Evolutionary conservation across 345 rosid species (phyloP).

Genomic region (Streptanthus diversifolius): DNA sequence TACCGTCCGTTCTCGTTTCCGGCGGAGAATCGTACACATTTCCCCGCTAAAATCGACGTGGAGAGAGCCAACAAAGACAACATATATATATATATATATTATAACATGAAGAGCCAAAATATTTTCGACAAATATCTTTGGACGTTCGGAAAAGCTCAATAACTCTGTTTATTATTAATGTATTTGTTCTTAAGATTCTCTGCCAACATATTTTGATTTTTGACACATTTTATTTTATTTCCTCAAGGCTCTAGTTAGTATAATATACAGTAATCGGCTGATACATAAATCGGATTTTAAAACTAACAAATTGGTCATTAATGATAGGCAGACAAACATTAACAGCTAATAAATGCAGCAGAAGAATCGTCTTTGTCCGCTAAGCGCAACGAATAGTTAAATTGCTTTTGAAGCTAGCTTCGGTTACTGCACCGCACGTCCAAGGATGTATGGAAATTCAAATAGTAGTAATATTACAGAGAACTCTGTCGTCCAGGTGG

Average conservation of each 20-base stretch:
- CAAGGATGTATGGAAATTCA: slow-evolving; percentile 15
- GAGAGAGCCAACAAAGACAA: slow-evolving; percentile 12
- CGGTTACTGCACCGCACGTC: slow-evolving; percentile 36
- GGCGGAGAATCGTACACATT: slow-evolving; percentile 14
- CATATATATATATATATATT: neutral
- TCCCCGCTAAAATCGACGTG: slow-evolving; percentile 43
- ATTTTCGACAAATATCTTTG: neutral
- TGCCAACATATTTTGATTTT: slow-evolving; percentile 4
- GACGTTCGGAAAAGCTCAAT: slow-evolving; percentile 9
- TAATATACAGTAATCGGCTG: neutral
- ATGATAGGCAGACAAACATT: slow-evolving; percentile 13
- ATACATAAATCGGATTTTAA: neutral
- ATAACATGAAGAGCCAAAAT: neutral
- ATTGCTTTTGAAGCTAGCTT: slow-evolving; percentile 8
- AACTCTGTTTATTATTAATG: neutral
- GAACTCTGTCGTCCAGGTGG: slow-evolving; percentile 16
- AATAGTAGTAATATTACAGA: neutral
- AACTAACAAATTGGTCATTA: neutral
- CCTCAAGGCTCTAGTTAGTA: neutral
- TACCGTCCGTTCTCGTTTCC: slow-evolving; percentile 13
- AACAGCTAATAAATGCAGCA: slow-evolving; percentile 13
- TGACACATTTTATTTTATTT: neutral
- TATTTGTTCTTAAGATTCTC: slow-evolving; percentile 12
- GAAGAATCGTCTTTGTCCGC: slow-evolving; percentile 9
- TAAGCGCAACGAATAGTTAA: slow-evolving; percentile 9